Evolutionary conservation across 371 early-diverging fungal species (phyloP).

Genomic region (Mortierella polycephala): DNA sequence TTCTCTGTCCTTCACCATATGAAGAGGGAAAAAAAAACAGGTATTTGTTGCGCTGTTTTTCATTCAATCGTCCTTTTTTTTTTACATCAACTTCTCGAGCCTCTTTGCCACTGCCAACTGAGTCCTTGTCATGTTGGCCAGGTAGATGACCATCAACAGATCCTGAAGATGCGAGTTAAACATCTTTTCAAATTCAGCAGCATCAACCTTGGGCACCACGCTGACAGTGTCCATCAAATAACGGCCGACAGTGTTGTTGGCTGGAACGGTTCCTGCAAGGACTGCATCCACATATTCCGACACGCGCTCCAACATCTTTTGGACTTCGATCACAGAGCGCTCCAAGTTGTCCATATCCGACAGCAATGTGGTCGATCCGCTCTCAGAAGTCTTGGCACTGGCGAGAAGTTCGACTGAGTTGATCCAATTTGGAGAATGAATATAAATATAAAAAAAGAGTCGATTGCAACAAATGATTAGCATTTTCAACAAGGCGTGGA

Average conservation of each 20-base stretch:
- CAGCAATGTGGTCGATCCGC: constrained; percentile 69
- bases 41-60: background rate
- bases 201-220: constrained; percentile 88
- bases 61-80: background rate
- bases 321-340: constrained; percentile 78
- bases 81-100: constrained; percentile 81
- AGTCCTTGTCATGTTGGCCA: constrained; percentile 93
- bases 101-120: constrained; percentile 93
- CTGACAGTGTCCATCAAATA: constrained; percentile 94
- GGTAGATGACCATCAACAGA: constrained; percentile 93
- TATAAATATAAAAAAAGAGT: constrained; percentile 1
- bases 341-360: constrained; percentile 94
- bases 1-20: background rate
- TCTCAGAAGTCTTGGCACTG: constrained; percentile 67
- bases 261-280: constrained; percentile 72
- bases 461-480: background rate
- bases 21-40: background rate
- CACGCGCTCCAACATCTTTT: constrained; percentile 88
- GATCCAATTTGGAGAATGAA: background rate
- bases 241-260: constrained; percentile 89
- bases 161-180: constrained; percentile 95
- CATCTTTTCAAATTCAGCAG: constrained; percentile 86
- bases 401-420: constrained; percentile 78
- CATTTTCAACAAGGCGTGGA: background rate
- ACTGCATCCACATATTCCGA: constrained; percentile 85